phyloP scores from a whole-genome alignment of 2,329 filamentous ascomycete species.

The Colletotrichum sp. region DNA sequence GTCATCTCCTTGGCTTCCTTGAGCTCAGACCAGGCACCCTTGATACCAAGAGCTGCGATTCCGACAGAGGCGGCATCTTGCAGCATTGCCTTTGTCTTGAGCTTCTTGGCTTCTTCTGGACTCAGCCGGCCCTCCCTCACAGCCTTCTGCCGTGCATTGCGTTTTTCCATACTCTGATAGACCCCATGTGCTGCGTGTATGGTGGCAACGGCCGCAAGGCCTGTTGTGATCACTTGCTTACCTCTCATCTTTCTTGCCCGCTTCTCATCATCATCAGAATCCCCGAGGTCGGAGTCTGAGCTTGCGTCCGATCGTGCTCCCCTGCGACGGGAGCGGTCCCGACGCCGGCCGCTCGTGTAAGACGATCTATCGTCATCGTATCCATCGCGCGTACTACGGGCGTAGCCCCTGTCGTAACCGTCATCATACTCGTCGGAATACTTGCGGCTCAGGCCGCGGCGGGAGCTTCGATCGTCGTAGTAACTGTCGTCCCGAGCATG shows the following conservation, averaged over 20 bases:
- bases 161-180: slow-evolving; percentile 64
- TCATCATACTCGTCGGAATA: slow-evolving; percentile 54
- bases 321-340: slow-evolving; percentile 37
- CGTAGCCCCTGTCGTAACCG: slow-evolving; percentile 43
- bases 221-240: slow-evolving; percentile 65
- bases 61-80: slow-evolving; percentile 65
- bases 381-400: slow-evolving; percentile 39
- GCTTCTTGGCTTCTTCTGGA: slow-evolving; percentile 56
- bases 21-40: slow-evolving; percentile 60
- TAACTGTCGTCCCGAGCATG: slow-evolving; percentile 48
- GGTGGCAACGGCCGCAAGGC: slow-evolving; percentile 62
- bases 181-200: slow-evolving; percentile 65
- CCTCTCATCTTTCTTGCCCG: slow-evolving; percentile 62
- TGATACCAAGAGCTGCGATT: slow-evolving; percentile 62
- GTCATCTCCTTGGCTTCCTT: slow-evolving; percentile 59
- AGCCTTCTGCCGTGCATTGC: slow-evolving; percentile 56
- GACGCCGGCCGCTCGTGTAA: slow-evolving; percentile 41
- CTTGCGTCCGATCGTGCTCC: slow-evolving; percentile 50
- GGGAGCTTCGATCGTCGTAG: slow-evolving; percentile 41
- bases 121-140: slow-evolving; percentile 60
- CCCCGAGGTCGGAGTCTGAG: slow-evolving; percentile 61
- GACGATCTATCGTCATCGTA: slow-evolving; percentile 53
- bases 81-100: slow-evolving; percentile 61
- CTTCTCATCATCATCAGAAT: slow-evolving; percentile 63
- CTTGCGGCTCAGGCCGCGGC: slow-evolving; percentile 39